These are phyloP conservation scores for Talaromyces liani DNA, from an alignment of 495 filamentous ascomycete genomes.

Conservation along the genomic window DNA sequence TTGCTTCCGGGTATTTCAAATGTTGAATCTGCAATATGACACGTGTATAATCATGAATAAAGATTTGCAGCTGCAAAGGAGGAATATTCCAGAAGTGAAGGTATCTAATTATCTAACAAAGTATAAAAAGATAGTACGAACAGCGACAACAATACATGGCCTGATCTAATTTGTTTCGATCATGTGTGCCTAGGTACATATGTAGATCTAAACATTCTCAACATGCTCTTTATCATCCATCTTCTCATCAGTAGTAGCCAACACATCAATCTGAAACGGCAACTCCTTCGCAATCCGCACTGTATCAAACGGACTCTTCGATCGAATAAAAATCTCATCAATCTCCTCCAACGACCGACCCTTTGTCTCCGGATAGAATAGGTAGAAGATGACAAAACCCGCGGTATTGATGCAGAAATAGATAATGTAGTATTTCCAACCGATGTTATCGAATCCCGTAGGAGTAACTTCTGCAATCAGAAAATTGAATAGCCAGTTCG, in stretches of 20 bases:
- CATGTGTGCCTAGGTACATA: too few species aligned
- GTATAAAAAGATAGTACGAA: too few species aligned
- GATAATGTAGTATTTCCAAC: constrained; percentile 55
- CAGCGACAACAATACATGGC: too few species aligned
- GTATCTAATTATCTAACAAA: too few species aligned
- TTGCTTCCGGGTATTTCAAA: too few species aligned
- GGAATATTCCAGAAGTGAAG: too few species aligned
- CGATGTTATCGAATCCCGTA: constrained; percentile 50
- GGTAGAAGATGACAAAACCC: constrained; percentile 51
- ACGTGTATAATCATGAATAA: too few species aligned
- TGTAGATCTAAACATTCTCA: constrained; percentile 10
- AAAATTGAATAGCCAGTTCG: constrained; percentile 25
- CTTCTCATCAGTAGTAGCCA: constrained; percentile 11
- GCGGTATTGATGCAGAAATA: constrained; percentile 55
- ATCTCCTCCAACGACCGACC: constrained; percentile 59
- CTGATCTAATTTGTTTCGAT: too few species aligned
- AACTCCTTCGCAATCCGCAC: constrained; percentile 15
- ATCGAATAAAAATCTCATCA: constrained; percentile 56
- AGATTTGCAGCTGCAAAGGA: too few species aligned
- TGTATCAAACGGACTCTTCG: constrained; percentile 16
- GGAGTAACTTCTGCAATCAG: constrained; percentile 56
- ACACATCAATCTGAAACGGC: constrained; percentile 16
- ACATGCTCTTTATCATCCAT: background rate
- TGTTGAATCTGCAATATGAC: too few species aligned
- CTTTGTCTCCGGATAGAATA: constrained; percentile 59